phyloP scores from a whole-genome alignment of 768 basidiomycete genomes.

The Psilocybe azurescens region DNA sequence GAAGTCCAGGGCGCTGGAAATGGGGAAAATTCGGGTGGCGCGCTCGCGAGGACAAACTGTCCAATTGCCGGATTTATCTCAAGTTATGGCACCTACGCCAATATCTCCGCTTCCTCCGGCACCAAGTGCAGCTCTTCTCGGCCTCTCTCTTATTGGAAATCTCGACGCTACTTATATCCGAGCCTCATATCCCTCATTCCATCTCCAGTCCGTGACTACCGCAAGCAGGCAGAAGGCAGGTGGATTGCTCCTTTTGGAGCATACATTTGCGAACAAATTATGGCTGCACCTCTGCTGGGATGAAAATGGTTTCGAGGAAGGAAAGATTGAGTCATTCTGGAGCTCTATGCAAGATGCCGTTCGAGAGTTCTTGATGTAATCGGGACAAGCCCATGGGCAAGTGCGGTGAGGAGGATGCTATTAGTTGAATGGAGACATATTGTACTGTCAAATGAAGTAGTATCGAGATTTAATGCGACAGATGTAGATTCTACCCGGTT shows the following conservation, averaged over 20 bases:
- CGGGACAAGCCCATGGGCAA: background rate
- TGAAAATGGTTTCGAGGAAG: slow-evolving; percentile 9
- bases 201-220: slow-evolving; percentile 4
- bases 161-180: slow-evolving; percentile 6
- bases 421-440: too few relatives aligned
- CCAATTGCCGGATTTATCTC: background rate
- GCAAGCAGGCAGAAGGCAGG: slow-evolving; percentile 5
- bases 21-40: slow-evolving; percentile 5
- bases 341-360: slow-evolving; percentile 27
- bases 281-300: slow-evolving; percentile 12
- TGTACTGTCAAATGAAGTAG: too few relatives aligned
- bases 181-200: slow-evolving; percentile 2
- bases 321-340: slow-evolving; percentile 35
- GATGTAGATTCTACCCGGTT: too few relatives aligned
- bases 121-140: slow-evolving; percentile 27
- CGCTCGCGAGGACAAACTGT: background rate
- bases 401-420: too few relatives aligned
- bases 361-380: background rate
- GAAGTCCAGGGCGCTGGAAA: slow-evolving; percentile 48
- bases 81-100: background rate
- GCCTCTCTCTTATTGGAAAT: slow-evolving; percentile 11
- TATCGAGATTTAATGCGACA: too few relatives aligned
- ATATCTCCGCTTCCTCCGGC: slow-evolving; percentile 29
- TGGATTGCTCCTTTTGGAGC: slow-evolving; percentile 6
- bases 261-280: slow-evolving; percentile 9